Conservation (phyloP, 305 asterid species). For the Solanum hybrid region DNA sequence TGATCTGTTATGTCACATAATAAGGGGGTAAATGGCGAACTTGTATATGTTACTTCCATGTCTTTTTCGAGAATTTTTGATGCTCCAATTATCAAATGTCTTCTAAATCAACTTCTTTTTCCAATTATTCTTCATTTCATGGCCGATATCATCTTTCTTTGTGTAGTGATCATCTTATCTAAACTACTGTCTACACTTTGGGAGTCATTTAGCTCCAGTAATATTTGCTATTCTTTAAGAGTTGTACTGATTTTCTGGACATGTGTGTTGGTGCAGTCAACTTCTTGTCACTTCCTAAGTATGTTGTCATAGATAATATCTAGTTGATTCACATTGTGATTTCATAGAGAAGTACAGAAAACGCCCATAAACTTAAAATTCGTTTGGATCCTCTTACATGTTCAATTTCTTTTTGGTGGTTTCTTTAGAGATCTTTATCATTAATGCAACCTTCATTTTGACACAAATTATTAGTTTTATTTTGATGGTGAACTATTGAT, state of each 20-base stretch:
- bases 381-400: fast-evolving
- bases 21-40: conserved; percentile 23
- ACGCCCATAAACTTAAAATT: no score
- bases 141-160: not conserved
- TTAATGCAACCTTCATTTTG: not conserved
- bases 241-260: not conserved
- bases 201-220: not conserved
- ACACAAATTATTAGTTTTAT: not conserved
- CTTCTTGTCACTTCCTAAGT: not conserved
- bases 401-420: not conserved
- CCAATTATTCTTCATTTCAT: not conserved
- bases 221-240: not conserved
- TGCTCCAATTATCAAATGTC: conserved; percentile 1
- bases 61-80: conserved; percentile 19
- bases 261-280: not conserved
- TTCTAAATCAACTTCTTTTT: not conserved
- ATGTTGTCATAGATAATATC: not conserved
- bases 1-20: conserved; percentile 31
- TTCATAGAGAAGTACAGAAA: fast-evolving
- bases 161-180: not conserved
- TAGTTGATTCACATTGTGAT: not conserved
- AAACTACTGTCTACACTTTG: not conserved
- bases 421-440: no score
- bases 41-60: conserved; percentile 36
- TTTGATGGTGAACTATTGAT: not conserved